Conservation (phyloP, 208 protist genomes). For the Angomonas ambiguus region DNA sequence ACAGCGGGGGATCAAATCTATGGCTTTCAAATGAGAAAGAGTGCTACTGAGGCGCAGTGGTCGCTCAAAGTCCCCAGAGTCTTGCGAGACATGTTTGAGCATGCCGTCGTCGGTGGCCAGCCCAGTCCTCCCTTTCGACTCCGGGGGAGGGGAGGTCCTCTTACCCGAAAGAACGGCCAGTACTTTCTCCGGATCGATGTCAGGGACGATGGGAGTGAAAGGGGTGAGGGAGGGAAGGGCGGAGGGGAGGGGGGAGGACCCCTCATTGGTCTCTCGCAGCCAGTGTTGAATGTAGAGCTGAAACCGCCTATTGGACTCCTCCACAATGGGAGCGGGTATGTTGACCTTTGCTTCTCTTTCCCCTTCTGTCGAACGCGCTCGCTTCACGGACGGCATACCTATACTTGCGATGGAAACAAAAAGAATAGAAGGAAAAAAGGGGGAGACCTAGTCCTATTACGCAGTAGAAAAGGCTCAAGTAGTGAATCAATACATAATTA, state of each 20-base stretch:
- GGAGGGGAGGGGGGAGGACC: slow-evolving; percentile 2
- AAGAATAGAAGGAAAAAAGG: neutral
- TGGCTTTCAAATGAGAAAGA: slow-evolving; percentile 52
- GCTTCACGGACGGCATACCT: neutral
- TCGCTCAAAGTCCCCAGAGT: slow-evolving; percentile 63
- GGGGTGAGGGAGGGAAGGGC: slow-evolving; percentile 14
- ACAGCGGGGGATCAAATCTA: slow-evolving; percentile 54
- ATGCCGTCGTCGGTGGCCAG: slow-evolving; percentile 62
- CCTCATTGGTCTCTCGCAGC: slow-evolving; percentile 12
- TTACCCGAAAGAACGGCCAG: neutral
- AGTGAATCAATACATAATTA: no score
- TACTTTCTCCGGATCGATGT: neutral
- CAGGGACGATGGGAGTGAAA: slow-evolving; percentile 1
- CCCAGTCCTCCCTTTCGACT: slow-evolving; percentile 26
- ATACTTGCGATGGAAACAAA: neutral
- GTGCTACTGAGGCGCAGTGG: slow-evolving; percentile 61
- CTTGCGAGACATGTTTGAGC: slow-evolving; percentile 48
- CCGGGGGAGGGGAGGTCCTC: neutral
- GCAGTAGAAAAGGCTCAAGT: no score
- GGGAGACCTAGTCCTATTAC: no score
- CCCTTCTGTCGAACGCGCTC: neutral
- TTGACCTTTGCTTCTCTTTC: neutral
- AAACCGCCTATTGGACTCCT: slow-evolving; percentile 19
- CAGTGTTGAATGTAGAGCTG: slow-evolving; percentile 31
- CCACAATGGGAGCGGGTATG: neutral